Conservation (phyloP, 2,329 filamentous ascomycete species). For the Aspergillus versicolor region DNA sequence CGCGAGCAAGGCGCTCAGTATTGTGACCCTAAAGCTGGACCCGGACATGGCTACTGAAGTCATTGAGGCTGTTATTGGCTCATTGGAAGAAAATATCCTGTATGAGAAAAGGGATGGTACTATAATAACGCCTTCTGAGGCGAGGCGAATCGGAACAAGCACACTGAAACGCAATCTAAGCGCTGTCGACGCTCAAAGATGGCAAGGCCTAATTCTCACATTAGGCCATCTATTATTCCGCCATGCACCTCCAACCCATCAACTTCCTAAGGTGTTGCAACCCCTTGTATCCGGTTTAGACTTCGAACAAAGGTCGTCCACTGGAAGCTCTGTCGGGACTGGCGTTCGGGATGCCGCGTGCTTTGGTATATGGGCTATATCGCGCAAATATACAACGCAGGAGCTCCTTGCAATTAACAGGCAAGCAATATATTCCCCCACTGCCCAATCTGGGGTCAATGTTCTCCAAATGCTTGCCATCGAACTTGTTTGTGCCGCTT, state of each 20-base stretch:
- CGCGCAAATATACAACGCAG: conserved; percentile 76
- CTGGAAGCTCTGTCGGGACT: conserved; percentile 79
- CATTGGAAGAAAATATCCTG: conserved; percentile 62
- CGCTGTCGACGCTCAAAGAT: conserved; percentile 76
- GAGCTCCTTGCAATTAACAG: conserved; percentile 68
- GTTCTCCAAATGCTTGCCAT: conserved; percentile 77
- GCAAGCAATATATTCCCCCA: conserved; percentile 29
- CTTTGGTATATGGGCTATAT: conserved; percentile 92
- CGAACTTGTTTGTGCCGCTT: conserved; percentile 77
- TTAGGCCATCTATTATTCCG: conserved; percentile 84
- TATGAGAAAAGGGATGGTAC: conserved; percentile 47
- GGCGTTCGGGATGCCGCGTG: conserved; percentile 94
- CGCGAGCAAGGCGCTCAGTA: conserved; percentile 87
- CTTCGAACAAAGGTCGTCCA: conserved; percentile 84
- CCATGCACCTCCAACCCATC: conserved; percentile 69
- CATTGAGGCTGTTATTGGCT: conserved; percentile 78
- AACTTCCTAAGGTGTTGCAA: conserved; percentile 72
- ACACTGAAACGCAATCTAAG: conserved; percentile 60
- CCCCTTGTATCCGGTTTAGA: conserved; percentile 75
- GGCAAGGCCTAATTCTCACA: conserved; percentile 90
- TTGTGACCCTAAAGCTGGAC: conserved; percentile 78
- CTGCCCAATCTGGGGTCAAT: conserved; percentile 28
- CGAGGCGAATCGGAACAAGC: conserved; percentile 32
- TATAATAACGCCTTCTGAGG: conserved; percentile 38
- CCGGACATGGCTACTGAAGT: conserved; percentile 81